Evolutionary conservation across 164 flowering plant genomes (phyloP).

Genomic region (Berberis vulgaris): DNA sequence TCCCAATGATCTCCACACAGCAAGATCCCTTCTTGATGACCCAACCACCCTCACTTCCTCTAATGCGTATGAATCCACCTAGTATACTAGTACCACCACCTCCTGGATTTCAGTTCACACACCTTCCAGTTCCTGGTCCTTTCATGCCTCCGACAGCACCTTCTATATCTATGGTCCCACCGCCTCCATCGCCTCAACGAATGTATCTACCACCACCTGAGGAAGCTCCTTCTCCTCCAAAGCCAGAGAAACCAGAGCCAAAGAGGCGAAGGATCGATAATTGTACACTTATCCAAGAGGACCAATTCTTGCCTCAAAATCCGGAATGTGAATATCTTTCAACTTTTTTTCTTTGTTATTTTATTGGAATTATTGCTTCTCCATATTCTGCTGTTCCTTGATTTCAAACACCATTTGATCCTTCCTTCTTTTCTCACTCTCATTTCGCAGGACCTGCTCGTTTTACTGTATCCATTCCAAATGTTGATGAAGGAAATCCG

Average conservation of each 20-base stretch:
- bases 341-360: not conserved
- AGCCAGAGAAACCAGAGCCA: slow-evolving; percentile 97
- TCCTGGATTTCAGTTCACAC: slow-evolving; percentile 76
- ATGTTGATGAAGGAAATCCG: slow-evolving; percentile 88
- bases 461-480: slow-evolving; percentile 72
- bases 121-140: slow-evolving; percentile 41
- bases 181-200: slow-evolving; percentile 78
- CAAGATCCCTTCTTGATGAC: slow-evolving; percentile 6
- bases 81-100: slow-evolving; percentile 58
- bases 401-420: not conserved
- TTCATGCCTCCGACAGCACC: slow-evolving; percentile 45
- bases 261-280: slow-evolving; percentile 94
- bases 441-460: slow-evolving; percentile 59
- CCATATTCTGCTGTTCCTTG: not conserved
- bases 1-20: slow-evolving; percentile 13
- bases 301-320: slow-evolving; percentile 85
- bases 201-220: slow-evolving; percentile 94
- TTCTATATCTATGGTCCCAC: slow-evolving; percentile 53
- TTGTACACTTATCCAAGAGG: slow-evolving; percentile 73
- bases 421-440: not conserved
- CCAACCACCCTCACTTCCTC: slow-evolving; percentile 54
- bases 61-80: slow-evolving; percentile 26
- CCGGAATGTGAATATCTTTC: slow-evolving; percentile 36
- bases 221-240: slow-evolving; percentile 87
- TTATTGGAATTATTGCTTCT: not conserved